Evolutionary conservation across 148 eudicot species (phyloP).

Genomic region (Hydrangea macrophylla): DNA sequence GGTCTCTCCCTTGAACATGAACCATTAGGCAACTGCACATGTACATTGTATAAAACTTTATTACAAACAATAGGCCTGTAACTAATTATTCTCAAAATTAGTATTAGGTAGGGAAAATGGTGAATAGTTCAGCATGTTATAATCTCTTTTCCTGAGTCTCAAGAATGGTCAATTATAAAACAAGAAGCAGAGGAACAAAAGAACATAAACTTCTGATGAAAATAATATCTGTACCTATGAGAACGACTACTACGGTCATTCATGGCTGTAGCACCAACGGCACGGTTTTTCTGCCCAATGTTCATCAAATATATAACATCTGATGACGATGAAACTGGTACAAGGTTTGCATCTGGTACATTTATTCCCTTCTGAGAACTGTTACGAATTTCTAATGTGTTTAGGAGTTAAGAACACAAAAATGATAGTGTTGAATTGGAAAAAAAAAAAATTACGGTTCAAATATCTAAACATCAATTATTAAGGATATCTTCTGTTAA

Average conservation of each 20-base stretch:
- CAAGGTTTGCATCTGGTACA: slow-evolving; percentile 83
- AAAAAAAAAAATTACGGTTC: neutral
- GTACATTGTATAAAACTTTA: neutral
- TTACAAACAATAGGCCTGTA: neutral
- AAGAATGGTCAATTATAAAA: neutral
- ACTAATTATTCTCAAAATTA: neutral
- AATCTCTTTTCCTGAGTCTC: neutral
- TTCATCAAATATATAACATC: slow-evolving; percentile 83
- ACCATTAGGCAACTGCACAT: slow-evolving; percentile 85
- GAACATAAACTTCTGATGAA: neutral
- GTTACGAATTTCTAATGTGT: slow-evolving; percentile 89
- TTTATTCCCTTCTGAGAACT: slow-evolving; percentile 68
- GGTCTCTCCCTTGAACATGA: slow-evolving; percentile 86
- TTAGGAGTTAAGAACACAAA: slow-evolving; percentile 45
- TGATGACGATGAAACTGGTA: slow-evolving; percentile 73
- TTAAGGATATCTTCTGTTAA: slow-evolving; percentile 82
- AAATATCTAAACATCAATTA: slow-evolving; percentile 7
- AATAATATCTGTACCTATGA: slow-evolving; percentile 56
- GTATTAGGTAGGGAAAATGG: neutral
- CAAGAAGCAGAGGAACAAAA: neutral
- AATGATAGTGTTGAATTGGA: neutral
- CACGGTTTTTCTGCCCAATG: slow-evolving; percentile 84
- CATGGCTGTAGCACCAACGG: slow-evolving; percentile 82
- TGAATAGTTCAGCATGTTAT: neutral
- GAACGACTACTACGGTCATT: slow-evolving; percentile 97